Base-by-base conservation (phyloP, 2,329 filamentous ascomycete genomes). In the Fusarium sterilihyphosum region DNA sequence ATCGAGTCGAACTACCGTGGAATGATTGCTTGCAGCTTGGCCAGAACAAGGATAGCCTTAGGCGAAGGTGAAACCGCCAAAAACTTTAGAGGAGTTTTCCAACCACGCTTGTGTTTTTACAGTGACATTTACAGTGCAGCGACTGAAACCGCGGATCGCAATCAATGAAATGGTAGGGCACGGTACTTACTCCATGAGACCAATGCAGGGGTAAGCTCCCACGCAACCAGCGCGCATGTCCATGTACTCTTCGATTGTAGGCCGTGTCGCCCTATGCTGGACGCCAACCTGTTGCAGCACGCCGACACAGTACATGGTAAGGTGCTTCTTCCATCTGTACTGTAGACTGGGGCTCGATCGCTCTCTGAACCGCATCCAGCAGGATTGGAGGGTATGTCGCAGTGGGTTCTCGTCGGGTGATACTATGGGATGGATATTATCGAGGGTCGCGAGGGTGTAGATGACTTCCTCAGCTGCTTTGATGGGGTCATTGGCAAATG, bases 391-490 rank as follows among this genome's bases (percentile, higher is more conserved):
- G 20, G 58, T 70, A 33, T 70, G 67, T 11, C 67, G 66, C 18
- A 70, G 17, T 24, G 66, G 59, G 50, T 70, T 70, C 50, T 70
- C 50, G 20, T 58, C 40, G 16, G 59, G 35, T 2, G 67, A 70
- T n/a, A 70, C 50, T 11, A 59, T 31, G 9, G 67, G 67, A 61
- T 70, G 67, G 29, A 70, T 33, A 18, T 65, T 65, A 31, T 70
- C 67, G 10, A 70, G 67, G 4, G 66, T 70, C 35, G 67, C 40
- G 26, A 70, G 66, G 14, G 67, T 70, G 37, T 70, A 70, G 31
- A 70, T 70, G 29, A 70, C 66, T 50, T 70, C 67, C 38, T 70
- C 67, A 52, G 67, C 66, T 20, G 67, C 67, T 35, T 70, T 70
- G 31, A 70, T 70, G 59, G 67, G 67, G 38, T 70, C 61, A 22